phyloP scores from a whole-genome alignment of 352 stramenopile species.

The Globisporangium carolinianum region DNA sequence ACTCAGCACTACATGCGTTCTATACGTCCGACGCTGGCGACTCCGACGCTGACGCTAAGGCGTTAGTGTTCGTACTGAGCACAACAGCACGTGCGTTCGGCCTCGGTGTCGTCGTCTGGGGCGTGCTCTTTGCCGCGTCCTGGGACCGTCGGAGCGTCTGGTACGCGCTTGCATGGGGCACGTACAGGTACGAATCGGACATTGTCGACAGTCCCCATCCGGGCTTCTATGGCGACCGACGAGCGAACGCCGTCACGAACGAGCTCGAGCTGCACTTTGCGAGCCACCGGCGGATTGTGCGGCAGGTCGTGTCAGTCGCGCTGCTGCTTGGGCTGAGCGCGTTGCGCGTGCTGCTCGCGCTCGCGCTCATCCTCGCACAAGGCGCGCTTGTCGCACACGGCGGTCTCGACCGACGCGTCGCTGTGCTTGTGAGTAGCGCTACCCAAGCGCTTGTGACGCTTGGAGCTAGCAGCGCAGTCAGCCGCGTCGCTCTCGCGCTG shows the following conservation, averaged over 20 bases:
- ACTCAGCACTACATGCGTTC: slow-evolving; percentile 20
- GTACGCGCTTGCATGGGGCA: slow-evolving; percentile 60
- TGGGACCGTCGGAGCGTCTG: slow-evolving; percentile 56
- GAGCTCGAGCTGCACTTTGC: slow-evolving; percentile 21
- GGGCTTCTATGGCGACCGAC: slow-evolving; percentile 20
- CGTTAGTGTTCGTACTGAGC: slow-evolving; percentile 2
- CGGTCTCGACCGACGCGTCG: slow-evolving; percentile 18
- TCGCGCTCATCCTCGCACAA: slow-evolving; percentile 27
- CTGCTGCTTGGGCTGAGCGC: slow-evolving; percentile 15
- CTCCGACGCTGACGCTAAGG: too few species aligned
- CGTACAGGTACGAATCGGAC: slow-evolving; percentile 10
- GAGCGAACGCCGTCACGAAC: slow-evolving; percentile 23
- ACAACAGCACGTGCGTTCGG: slow-evolving; percentile 12
- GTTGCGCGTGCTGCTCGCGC: slow-evolving; percentile 17
- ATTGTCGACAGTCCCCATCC: slow-evolving; percentile 19
- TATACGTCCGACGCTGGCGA: slow-evolving; percentile 10
- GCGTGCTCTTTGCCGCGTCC: slow-evolving; percentile 40
- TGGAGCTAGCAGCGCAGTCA: slow-evolving; percentile 25
- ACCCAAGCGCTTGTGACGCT: slow-evolving; percentile 17
- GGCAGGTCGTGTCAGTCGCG: slow-evolving; percentile 12
- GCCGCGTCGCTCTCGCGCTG: slow-evolving; percentile 17
- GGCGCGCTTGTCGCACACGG: slow-evolving; percentile 13
- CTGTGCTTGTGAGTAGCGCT: slow-evolving; percentile 20
- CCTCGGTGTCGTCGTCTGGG: slow-evolving; percentile 30
- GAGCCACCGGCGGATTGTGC: slow-evolving; percentile 6